Evolutionary conservation across 192 early-diverging fungal species (phyloP), one percentile per base, ranked within the genome.

Genomic region (Lobulomyces angularis): DNA sequence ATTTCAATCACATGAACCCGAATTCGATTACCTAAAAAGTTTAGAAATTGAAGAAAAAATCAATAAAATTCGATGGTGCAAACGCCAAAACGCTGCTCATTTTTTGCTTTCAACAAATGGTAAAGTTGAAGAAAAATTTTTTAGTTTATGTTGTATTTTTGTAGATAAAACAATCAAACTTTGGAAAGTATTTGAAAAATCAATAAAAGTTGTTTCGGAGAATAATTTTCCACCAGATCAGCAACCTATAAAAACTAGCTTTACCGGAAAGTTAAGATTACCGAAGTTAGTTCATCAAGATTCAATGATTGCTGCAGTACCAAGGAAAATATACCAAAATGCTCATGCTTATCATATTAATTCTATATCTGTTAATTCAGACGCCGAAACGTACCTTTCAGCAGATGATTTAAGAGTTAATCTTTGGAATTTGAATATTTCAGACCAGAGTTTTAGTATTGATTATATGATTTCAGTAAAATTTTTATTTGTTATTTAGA

Each of bases 301-400:
- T 52, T 91, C 84, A 26, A 90, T 98, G 52, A 82, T 94, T 41
- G 86, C 92, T 1, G 92, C 94, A 23, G 81, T 89, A 23, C 90
- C 91, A 12, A 74, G 89, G 23, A 91, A 89, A 55, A 84, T 92
- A 19, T 98, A 95, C 65, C 85, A 90, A 45, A 88, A 89, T 64
- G 95, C 95, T 20, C 95, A 98, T 59, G 88, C 91, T 5, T 96
- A 98, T 69, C 95, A 98, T 50, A 98, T 98, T 76, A 98, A 98
- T 69, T 95, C 92, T 9, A 97, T 98, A 46, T 95, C 90, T 16
- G 85, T 95, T 48, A 98, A 98, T 62, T 94, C 90, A 23, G 95
- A 98, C 64, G 86, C 79, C 25, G 92, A 98, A 53, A 98, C 92
- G 6, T 98, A 92, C 53, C 67, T 98, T 43, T 92, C 88, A 22